phyloP scores from a whole-genome alignment of 306 rosid species.

The Mimosa bimucronata region DNA sequence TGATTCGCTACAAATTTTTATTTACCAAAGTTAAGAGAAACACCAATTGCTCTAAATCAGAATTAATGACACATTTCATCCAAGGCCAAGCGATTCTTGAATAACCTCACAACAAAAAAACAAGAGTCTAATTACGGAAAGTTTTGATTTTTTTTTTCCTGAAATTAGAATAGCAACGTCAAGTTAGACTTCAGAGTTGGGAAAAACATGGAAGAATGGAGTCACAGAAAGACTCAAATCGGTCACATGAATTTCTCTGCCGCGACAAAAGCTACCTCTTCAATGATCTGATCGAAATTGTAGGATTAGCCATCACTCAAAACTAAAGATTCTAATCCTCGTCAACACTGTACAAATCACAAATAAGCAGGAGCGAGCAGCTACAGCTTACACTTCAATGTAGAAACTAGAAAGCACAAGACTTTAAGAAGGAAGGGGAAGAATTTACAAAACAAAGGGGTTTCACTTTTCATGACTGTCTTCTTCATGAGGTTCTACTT shows the following conservation, averaged over 20 bases:
- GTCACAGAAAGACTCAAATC: neutral
- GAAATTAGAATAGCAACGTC: neutral
- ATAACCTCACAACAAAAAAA: neutral
- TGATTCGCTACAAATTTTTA: neutral
- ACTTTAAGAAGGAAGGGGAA: conserved; percentile 45
- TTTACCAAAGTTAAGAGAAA: neutral
- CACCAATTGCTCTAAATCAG: neutral
- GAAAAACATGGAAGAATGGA: neutral
- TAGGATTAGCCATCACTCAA: conserved; percentile 42
- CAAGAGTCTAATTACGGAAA: neutral
- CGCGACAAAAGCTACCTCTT: conserved; percentile 26
- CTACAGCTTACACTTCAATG: conserved; percentile 37
- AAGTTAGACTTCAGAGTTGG: neutral
- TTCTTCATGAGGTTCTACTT: conserved; percentile 58
- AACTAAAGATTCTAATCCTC: conserved; percentile 44
- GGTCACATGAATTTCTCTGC: conserved; percentile 29
- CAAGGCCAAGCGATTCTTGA: neutral
- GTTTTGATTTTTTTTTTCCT: neutral
- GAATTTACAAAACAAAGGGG: conserved; percentile 64
- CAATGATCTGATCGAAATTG: conserved; percentile 27
- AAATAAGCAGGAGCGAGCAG: conserved; percentile 36
- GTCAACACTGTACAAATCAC: conserved; percentile 56
- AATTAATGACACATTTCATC: neutral
- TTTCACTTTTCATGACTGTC: conserved; percentile 63
- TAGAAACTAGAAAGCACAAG: conserved; percentile 34